phyloP scores from a whole-genome alignment of 306 rosid species.

The Argentina anserina region DNA sequence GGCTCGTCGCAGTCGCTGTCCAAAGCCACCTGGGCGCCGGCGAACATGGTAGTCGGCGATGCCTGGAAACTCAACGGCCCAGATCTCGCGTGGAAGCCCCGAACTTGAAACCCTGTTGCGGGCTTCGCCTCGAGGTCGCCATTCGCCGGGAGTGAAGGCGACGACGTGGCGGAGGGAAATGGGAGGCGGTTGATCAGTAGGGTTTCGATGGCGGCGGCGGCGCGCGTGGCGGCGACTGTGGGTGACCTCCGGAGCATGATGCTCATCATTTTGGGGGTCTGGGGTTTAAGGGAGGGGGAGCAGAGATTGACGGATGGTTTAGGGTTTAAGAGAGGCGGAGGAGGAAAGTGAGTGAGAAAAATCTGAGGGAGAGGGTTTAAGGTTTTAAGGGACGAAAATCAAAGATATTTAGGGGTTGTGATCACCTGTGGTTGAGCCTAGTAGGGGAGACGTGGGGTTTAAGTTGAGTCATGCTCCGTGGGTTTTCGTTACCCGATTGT shows the following conservation, averaged over 20 bases:
- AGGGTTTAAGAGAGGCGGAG: slow-evolving; percentile 31
- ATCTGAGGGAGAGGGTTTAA: slow-evolving; percentile 9
- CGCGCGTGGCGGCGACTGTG: slow-evolving; percentile 32
- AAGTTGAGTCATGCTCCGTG: not conserved
- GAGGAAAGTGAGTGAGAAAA: not conserved
- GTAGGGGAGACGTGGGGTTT: not conserved
- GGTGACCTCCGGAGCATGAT: slow-evolving; percentile 41
- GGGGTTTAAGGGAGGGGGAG: slow-evolving; percentile 24
- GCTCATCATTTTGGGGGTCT: slow-evolving; percentile 32
- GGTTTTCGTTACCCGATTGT: not conserved
- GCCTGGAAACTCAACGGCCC: slow-evolving; percentile 52
- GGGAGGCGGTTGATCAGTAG: slow-evolving; percentile 25
- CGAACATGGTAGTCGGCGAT: slow-evolving; percentile 33
- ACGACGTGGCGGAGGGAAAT: slow-evolving; percentile 5
- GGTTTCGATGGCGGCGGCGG: slow-evolving; percentile 40
- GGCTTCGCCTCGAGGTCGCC: slow-evolving; percentile 20
- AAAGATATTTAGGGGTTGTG: not conserved
- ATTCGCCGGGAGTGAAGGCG: not conserved
- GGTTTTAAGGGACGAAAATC: not conserved
- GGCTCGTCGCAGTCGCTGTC: slow-evolving; percentile 49
- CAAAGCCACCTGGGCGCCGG: slow-evolving; percentile 54
- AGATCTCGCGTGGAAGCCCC: slow-evolving; percentile 46
- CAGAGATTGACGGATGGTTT: too few relatives aligned
- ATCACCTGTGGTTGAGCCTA: slow-evolving; percentile 16
- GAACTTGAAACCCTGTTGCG: slow-evolving; percentile 24